Conservation (phyloP, 768 basidiomycete species). For the Phaffia australis region DNA sequence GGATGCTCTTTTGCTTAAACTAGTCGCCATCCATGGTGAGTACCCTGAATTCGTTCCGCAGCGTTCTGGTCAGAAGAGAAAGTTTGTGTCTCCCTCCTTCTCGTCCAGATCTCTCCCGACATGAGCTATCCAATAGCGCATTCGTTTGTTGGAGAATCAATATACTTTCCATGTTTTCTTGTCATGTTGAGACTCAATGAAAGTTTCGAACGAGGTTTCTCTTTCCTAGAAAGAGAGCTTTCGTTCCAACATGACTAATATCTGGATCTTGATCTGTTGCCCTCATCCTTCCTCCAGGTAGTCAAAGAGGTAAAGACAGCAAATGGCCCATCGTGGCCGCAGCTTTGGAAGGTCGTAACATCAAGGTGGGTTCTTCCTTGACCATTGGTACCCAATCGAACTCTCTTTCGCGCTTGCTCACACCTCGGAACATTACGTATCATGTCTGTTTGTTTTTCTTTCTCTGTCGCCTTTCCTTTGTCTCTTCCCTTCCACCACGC, state of each 20-base stretch:
- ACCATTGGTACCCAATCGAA: neutral
- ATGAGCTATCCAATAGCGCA: neutral
- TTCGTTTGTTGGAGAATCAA: neutral
- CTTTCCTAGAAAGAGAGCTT: neutral
- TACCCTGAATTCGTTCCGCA: neutral
- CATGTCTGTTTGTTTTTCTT: neutral
- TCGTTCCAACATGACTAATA: neutral
- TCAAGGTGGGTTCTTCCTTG: slow-evolving; percentile 16
- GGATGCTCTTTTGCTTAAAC: slow-evolving; percentile 20
- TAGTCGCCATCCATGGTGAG: slow-evolving; percentile 26
- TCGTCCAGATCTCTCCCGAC: too few relatives aligned
- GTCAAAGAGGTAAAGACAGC: slow-evolving; percentile 23
- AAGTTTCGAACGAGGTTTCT: neutral
- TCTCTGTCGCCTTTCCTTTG: neutral
- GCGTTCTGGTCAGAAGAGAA: too few relatives aligned
- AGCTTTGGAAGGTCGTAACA: slow-evolving; percentile 25
- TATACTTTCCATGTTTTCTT: neutral
- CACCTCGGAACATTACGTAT: neutral
- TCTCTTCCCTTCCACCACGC: neutral
- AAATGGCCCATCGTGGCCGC: slow-evolving; percentile 25
- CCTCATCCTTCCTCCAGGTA: slow-evolving; percentile 2
- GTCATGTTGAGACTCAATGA: neutral
- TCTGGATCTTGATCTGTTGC: neutral
- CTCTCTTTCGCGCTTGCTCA: neutral
- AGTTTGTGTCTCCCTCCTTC: too few relatives aligned